Evolutionary conservation across 2,329 filamentous ascomycete genomes (phyloP).

Genomic region (Ophiostoma himal-ulmi): DNA sequence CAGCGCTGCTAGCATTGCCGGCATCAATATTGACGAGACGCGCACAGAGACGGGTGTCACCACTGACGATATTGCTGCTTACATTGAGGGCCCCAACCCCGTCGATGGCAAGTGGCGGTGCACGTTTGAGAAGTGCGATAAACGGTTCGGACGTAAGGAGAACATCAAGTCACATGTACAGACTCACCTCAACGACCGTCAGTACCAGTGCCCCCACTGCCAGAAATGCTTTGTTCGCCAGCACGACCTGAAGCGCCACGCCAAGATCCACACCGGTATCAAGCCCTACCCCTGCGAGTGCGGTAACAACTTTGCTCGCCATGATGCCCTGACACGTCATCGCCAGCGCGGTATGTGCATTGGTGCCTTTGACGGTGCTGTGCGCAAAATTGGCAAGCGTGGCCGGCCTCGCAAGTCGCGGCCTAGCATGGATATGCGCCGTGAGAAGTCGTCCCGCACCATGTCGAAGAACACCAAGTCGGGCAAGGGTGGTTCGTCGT

Average conservation of each 20-base stretch:
- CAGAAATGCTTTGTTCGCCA: slow-evolving; percentile 94
- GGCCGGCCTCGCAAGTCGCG: slow-evolving; percentile 58
- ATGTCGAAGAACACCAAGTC: slow-evolving; percentile 47
- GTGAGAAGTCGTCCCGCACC: slow-evolving; percentile 53
- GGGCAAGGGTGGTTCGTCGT: slow-evolving; percentile 39
- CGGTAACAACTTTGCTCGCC: slow-evolving; percentile 87
- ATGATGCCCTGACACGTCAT: slow-evolving; percentile 91
- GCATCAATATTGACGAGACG: slow-evolving; percentile 59
- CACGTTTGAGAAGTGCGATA: slow-evolving; percentile 68
- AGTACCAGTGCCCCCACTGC: slow-evolving; percentile 90
- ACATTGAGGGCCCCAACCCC: slow-evolving; percentile 66
- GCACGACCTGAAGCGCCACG: slow-evolving; percentile 93
- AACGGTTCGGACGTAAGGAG: slow-evolving; percentile 92
- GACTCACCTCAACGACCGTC: slow-evolving; percentile 92
- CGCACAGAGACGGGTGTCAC: slow-evolving; percentile 78
- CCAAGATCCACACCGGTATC: slow-evolving; percentile 93
- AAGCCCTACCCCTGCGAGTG: slow-evolving; percentile 95
- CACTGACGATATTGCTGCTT: slow-evolving; percentile 72
- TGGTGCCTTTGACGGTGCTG: slow-evolving; percentile 79
- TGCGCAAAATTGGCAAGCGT: slow-evolving; percentile 56
- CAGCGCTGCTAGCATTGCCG: slow-evolving; percentile 51
- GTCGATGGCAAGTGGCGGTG: slow-evolving; percentile 75
- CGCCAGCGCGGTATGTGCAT: slow-evolving; percentile 95
- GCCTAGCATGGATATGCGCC: slow-evolving; percentile 51
- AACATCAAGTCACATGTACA: slow-evolving; percentile 99